Conservation (phyloP, 805 yeast genomes). For the Nematodospora valgi region DNA sequence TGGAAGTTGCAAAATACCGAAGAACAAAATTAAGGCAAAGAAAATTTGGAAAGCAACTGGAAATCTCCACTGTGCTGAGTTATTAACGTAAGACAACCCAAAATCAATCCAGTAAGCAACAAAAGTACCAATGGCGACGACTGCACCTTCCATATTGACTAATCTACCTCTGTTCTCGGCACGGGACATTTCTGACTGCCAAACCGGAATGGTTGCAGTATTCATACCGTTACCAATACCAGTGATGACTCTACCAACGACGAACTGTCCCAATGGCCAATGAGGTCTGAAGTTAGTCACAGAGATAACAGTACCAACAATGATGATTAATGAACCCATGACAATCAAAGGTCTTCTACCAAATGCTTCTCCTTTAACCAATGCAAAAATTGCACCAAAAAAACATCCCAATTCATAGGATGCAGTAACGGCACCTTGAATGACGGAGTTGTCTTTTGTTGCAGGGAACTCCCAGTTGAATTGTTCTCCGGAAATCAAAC, state of each 20-base stretch:
- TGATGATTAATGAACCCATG: constrained; percentile 35
- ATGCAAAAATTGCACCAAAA: constrained; percentile 42
- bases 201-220: constrained; percentile 44
- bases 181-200: constrained; percentile 46
- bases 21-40: constrained; percentile 46
- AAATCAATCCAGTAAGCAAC: constrained; percentile 64
- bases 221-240: constrained; percentile 41
- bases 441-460: constrained; percentile 27
- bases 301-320: constrained; percentile 41
- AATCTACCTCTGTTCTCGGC: constrained; percentile 41
- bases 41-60: constrained; percentile 59
- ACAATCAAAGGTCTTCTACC: constrained; percentile 43
- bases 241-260: constrained; percentile 54
- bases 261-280: constrained; percentile 67
- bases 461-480: constrained; percentile 40
- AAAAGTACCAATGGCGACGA: constrained; percentile 64
- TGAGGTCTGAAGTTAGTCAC: constrained; percentile 32
- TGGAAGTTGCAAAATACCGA: constrained; percentile 47
- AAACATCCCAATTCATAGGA: constrained; percentile 67
- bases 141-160: constrained; percentile 45
- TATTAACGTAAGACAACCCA: constrained; percentile 62
- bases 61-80: constrained; percentile 42
- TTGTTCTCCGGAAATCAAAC: constrained; percentile 37
- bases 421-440: constrained; percentile 69
- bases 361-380: constrained; percentile 34